Evolutionary conservation across 257 asterid species (phyloP).

Genomic region (Solanum bulbocastanum): DNA sequence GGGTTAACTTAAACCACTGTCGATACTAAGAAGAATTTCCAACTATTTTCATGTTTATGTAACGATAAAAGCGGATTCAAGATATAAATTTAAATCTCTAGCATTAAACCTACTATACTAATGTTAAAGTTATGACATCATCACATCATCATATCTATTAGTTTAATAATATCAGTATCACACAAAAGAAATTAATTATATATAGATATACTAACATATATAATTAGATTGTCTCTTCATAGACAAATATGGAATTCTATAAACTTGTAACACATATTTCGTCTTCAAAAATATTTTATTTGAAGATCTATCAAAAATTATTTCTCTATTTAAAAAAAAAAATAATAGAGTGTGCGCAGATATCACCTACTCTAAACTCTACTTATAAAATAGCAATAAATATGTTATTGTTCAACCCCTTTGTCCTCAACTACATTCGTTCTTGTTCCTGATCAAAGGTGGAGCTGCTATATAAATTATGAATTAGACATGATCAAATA

Average conservation of each 20-base stretch:
- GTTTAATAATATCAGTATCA: no score
- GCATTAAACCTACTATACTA: no score
- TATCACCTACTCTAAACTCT: background rate
- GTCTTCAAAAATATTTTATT: no score
- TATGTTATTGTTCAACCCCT: no score
- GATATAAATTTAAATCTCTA: no score
- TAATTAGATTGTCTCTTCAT: fast-evolving
- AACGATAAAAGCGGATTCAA: background rate
- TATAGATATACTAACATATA: no score
- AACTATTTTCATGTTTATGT: background rate
- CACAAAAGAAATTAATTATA: background rate
- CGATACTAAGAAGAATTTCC: background rate
- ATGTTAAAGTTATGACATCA: background rate
- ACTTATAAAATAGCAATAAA: no score
- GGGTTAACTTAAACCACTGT: background rate
- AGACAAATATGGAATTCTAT: no score
- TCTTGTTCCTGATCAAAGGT: background rate
- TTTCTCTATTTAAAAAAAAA: no score
- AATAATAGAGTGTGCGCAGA: fast-evolving
- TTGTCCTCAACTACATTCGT: background rate
- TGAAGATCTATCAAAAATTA: no score
- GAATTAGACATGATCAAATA: background rate
- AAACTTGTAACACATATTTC: no score
- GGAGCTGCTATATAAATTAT: background rate
- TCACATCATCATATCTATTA: background rate